phyloP scores from a whole-genome alignment of 208 protist species.

The Novymonas esmeraldas region DNA sequence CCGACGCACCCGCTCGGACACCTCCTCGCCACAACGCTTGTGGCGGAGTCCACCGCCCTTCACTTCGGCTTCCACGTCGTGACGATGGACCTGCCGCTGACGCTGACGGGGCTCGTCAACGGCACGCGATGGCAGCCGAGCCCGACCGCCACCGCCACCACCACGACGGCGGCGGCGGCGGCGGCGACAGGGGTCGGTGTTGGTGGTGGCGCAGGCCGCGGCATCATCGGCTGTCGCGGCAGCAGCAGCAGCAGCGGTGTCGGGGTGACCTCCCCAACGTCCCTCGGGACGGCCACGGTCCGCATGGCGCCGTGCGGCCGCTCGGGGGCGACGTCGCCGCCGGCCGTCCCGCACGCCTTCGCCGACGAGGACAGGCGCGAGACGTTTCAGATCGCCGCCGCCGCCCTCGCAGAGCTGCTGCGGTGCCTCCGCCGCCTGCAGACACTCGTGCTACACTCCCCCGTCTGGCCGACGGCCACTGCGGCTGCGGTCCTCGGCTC shows the following conservation, averaged over 20 bases:
- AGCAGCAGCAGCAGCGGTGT: no score
- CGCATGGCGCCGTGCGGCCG: conserved; percentile 6
- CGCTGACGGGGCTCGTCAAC: conserved; percentile 22
- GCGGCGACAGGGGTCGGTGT: background rate
- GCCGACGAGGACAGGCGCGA: conserved; percentile 21
- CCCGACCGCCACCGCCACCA: background rate
- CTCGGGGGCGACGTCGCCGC: background rate
- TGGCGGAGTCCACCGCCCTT: conserved; percentile 14
- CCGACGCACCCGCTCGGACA: background rate
- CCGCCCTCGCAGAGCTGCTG: conserved; percentile 17
- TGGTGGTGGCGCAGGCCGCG: no score
- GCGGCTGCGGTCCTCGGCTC: background rate
- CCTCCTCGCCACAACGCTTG: conserved; percentile 4
- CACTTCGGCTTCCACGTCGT: conserved; percentile 21
- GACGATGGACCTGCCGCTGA: conserved; percentile 23
- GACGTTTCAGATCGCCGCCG: conserved; percentile 18
- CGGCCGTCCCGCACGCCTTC: background rate
- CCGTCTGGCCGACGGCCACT: background rate
- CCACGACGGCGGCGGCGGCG: background rate
- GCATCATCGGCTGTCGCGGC: no score
- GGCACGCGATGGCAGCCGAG: conserved; percentile 20
- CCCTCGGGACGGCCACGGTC: background rate
- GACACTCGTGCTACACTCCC: conserved; percentile 1
- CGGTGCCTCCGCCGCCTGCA: conserved; percentile 9
- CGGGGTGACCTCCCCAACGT: no score